These are phyloP conservation scores for Blastosporella zonata DNA, from an alignment of 1,284 basidiomycete genomes.

Conservation along the genomic window DNA sequence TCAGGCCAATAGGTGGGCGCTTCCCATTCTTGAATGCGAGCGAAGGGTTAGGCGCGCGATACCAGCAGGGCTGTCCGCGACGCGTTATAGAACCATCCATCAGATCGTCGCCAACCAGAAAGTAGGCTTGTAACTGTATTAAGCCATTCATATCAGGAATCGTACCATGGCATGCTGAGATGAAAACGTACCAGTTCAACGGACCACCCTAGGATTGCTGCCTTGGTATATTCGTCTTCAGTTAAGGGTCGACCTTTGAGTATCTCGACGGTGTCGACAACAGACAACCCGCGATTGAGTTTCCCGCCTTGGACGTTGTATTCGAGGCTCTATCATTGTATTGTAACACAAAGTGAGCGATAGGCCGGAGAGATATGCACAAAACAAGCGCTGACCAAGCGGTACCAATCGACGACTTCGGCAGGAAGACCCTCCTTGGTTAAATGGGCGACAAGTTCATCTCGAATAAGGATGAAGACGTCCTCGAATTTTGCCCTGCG, in stretches of 20 bases:
- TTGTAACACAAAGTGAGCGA: not conserved
- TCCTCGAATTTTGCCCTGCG: conserved; percentile 50
- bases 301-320: conserved; percentile 97
- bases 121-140: conserved; percentile 89
- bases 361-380: not conserved
- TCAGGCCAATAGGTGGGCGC: conserved; percentile 69
- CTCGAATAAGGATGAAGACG: conserved; percentile 48
- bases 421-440: conserved; percentile 69
- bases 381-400: conserved; percentile 48
- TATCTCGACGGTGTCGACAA: conserved; percentile 92
- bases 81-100: conserved; percentile 95
- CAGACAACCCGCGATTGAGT: conserved; percentile 93
- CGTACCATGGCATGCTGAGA: not conserved
- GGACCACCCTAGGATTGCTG: conserved; percentile 93
- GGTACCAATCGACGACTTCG: conserved; percentile 81
- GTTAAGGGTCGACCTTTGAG: conserved; percentile 65
- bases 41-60: conserved; percentile 39
- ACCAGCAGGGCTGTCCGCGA: conserved; percentile 95
- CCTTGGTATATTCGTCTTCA: conserved; percentile 86
- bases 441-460: conserved; percentile 64
- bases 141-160: not conserved
- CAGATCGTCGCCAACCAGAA: conserved; percentile 96
- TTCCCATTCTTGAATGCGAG: conserved; percentile 9
- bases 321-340: conserved; percentile 69
- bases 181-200: conserved; percentile 76